Percentiles rank a stretch among this genome's conserved stretches.
Evolutionary conservation across 1,284 basidiomycete genomes (phyloP).

Genomic region (Ceratorhiza oryzae-sativae): DNA sequence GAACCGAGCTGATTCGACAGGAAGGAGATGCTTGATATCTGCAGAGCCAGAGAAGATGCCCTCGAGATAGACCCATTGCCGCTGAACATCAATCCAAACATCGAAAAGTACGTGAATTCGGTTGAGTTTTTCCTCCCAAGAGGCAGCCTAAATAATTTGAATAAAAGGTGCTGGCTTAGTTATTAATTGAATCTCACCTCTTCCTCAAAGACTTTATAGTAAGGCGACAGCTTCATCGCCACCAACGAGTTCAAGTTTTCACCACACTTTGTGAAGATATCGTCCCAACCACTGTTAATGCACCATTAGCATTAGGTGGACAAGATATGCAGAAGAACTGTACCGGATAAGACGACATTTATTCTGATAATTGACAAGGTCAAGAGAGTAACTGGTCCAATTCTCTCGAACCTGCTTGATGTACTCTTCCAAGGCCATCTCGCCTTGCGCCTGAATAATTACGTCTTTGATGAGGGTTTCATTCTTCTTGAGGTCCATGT

Average conservation of each 20-base stretch:
- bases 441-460: constrained; percentile 97
- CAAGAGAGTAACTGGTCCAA: constrained; percentile 96
- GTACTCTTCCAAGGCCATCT: constrained; percentile 94
- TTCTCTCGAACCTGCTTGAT: constrained; percentile 95
- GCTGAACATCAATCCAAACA: constrained; percentile 99
- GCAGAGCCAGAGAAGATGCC: constrained; percentile 99
- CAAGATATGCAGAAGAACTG: constrained; percentile 41
- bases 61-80: constrained; percentile 99
- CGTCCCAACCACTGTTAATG: constrained; percentile 89
- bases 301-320: constrained; percentile 21
- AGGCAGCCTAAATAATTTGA: constrained; percentile 65
- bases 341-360: constrained; percentile 95
- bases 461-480: constrained; percentile 92
- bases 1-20: constrained; percentile 96
- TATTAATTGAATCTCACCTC: constrained; percentile 59
- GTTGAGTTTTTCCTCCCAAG: constrained; percentile 96
- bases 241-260: constrained; percentile 95
- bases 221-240: constrained; percentile 97
- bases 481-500: constrained; percentile 94
- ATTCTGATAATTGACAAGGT: constrained; percentile 98
- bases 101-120: constrained; percentile 96
- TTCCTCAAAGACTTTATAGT: constrained; percentile 97
- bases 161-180: background rate
- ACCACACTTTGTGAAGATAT: constrained; percentile 94
- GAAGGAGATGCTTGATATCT: constrained; percentile 97